Conservation (phyloP, 352 stramenopile species). For the Pythium sp. region DNA sequence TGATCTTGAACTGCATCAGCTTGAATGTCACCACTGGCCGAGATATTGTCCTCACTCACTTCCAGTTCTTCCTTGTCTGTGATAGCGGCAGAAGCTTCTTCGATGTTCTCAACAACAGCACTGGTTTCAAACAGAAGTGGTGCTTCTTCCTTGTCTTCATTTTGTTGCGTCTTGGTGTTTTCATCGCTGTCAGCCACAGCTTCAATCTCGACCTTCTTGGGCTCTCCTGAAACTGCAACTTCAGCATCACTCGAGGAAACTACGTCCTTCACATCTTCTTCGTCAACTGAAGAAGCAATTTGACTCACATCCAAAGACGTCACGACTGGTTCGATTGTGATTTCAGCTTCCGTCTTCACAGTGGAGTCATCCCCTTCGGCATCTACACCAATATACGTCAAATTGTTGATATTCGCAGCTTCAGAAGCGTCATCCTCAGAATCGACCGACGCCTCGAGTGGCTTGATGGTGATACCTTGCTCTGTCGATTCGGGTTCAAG, state of each 20-base stretch:
- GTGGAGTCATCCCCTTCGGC: background rate
- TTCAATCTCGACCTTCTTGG: background rate
- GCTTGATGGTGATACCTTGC: background rate
- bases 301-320: background rate
- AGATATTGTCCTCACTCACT: conserved; percentile 4
- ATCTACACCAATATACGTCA: background rate
- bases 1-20: background rate
- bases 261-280: background rate
- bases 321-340: background rate
- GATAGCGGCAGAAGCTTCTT: background rate
- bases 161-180: background rate
- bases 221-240: background rate
- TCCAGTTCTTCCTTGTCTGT: background rate
- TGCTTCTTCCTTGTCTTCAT: background rate
- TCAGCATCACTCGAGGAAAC: background rate
- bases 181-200: background rate
- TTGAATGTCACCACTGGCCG: background rate
- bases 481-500: background rate
- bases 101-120: background rate
- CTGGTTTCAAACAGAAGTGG: background rate
- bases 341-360: background rate
- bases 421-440: background rate
- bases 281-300: background rate
- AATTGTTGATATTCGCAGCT: background rate
- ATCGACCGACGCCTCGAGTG: background rate